Evolutionary conservation across 2,329 filamentous ascomycete species (phyloP), one percentile per base, ranked within the genome.

Genomic region (Phialophora macrospora): DNA sequence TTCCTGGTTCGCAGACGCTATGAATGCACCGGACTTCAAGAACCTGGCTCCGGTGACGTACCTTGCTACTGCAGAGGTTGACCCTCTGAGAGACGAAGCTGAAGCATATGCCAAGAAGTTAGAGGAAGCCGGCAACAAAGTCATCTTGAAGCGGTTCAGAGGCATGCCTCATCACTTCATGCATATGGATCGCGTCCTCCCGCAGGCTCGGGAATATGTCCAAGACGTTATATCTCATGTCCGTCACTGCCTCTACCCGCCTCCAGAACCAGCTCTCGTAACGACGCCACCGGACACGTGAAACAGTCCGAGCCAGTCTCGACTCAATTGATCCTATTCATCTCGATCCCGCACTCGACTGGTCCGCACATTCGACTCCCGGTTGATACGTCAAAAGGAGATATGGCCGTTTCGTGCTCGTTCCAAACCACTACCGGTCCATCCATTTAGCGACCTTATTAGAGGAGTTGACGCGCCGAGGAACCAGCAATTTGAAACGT

Each of bases 81-180:
- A 72, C 51, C 71, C 71, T 8, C 34, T 71, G 11, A 52, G 71
- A 34, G 71, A 72, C 34, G 71, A 72, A 48, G 71, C 69, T n/a
- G 71, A 72, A 63, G 69, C 63, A 44, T 72, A 72, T 65, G 71
- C 66, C 2, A 63, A 70, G 51, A 70, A 67, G 58, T 22, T 71
- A 4, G 56, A 68, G 52, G 69, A 69, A 52, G 60, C 65, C 17
- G 71, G 71, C 3, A 72, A 72, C 46, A 64, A 68, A 55, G 60
- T 71, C 44, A 41, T 69, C 34, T 26, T 62, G 58, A 70, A 62
- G 56, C 61, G 71, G 41, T 72, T 69, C 55, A 63, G 60, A n/a
- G 71, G 71, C 38, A 67, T 72, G 22, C 71, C 71, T 7, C 71
- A 72, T 64, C 66, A 60, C 22, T 72, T 72, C 52, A 71, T 72